Conservation (phyloP, 192 early-diverging fungal genomes). For the Coemansia sp. region DNA sequence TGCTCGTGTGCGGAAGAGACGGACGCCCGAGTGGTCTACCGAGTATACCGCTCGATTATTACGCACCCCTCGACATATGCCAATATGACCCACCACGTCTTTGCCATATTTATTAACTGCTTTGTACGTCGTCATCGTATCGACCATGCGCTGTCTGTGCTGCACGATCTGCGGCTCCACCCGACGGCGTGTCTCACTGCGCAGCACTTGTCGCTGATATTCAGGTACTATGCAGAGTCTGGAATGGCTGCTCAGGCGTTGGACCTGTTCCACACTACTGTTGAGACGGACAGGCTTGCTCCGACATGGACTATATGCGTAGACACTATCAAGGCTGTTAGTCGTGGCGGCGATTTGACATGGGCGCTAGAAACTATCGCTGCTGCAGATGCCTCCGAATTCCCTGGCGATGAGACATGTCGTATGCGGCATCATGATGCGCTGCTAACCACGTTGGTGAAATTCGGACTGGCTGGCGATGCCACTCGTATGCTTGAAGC, state of each 20-base stretch:
- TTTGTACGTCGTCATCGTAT: conserved; percentile 27
- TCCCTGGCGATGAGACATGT: not conserved
- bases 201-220: conserved; percentile 14
- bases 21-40: conserved; percentile 16
- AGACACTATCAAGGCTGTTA: conserved; percentile 22
- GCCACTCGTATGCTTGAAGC: conserved; percentile 13
- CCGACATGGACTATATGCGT: conserved; percentile 29
- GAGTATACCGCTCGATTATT: conserved; percentile 24
- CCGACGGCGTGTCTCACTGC: conserved; percentile 10
- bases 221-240: conserved; percentile 24
- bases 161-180: conserved; percentile 28
- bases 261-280: conserved; percentile 21
- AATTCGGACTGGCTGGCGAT: not conserved
- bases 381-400: not conserved
- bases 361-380: not conserved
- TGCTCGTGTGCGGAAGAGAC: conserved; percentile 11
- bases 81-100: conserved; percentile 29
- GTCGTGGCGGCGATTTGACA: conserved; percentile 11
- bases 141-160: conserved; percentile 28
- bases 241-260: conserved; percentile 22
- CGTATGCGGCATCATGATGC: not conserved
- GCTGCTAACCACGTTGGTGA: conserved; percentile 7
- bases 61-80: not conserved
- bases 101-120: conserved; percentile 37
- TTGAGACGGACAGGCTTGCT: conserved; percentile 10